These are phyloP conservation scores for Termitomyces eurrhizus DNA, from an alignment of 768 basidiomycete genomes.

Conservation along the genomic window DNA sequence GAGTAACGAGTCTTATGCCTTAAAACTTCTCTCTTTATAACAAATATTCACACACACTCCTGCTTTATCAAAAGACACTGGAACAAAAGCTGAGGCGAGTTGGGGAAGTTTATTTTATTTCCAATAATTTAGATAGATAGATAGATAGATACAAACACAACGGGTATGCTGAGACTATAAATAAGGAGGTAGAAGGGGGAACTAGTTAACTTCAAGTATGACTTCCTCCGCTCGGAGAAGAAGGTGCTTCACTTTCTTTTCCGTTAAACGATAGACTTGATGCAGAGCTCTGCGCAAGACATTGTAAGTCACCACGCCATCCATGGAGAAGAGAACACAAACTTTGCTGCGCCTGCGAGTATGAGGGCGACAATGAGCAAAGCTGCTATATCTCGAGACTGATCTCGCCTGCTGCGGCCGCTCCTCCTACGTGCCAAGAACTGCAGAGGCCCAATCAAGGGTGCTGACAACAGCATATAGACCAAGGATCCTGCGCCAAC, in stretches of 20 bases:
- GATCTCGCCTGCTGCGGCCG: constrained; percentile 48
- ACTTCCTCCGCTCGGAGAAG: constrained; percentile 74
- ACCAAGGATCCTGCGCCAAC: constrained; percentile 75
- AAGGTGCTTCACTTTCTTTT: constrained; percentile 52
- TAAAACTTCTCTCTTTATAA: not conserved
- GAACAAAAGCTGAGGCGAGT: not conserved
- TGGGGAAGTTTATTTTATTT: not conserved
- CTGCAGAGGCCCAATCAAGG: constrained; percentile 63
- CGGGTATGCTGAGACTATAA: not conserved
- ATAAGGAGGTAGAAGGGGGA: not conserved
- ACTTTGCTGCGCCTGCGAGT: constrained; percentile 62
- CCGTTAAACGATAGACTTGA: constrained; percentile 65
- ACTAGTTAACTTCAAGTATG: constrained; percentile 69
- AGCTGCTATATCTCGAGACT: constrained; percentile 61
- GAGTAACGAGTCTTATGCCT: not conserved
- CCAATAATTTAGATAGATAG: not conserved
- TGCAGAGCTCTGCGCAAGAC: constrained; percentile 52
- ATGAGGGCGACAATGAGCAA: constrained; percentile 59
- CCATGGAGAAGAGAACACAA: constrained; percentile 13
- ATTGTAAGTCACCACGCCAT: constrained; percentile 4
- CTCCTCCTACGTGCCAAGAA: constrained; percentile 66
- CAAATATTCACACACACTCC: not conserved
- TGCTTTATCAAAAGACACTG: not conserved
- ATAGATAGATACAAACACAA: not conserved
- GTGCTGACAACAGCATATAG: constrained; percentile 64